These are phyloP conservation scores for Nannochloris sp. DNA, from an alignment of 139 green algal species.

Conservation along the genomic window DNA sequence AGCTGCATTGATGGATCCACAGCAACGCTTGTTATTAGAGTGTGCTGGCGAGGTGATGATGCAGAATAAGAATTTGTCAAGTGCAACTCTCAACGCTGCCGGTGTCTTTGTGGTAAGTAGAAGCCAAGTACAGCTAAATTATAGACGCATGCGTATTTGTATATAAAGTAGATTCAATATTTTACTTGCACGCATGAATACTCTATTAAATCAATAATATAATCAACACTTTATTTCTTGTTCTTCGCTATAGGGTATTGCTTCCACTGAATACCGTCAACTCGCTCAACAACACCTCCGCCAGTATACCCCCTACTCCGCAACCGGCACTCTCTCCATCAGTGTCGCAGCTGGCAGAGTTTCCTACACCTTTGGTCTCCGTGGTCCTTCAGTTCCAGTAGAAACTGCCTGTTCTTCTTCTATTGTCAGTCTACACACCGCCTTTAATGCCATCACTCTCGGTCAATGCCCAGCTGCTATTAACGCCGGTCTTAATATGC, in stretches of 20 bases:
- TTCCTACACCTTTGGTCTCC: slow-evolving; percentile 49
- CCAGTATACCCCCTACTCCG: slow-evolving; percentile 56
- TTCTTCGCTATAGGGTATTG: neutral
- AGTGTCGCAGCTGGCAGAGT: slow-evolving; percentile 56
- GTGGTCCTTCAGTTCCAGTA: slow-evolving; percentile 46
- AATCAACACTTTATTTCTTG: neutral
- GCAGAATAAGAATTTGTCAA: neutral
- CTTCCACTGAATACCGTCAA: slow-evolving; percentile 10
- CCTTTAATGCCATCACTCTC: slow-evolving; percentile 51
- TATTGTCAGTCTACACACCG: slow-evolving; percentile 32
- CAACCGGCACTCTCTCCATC: slow-evolving; percentile 59
- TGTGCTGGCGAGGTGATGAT: slow-evolving; percentile 19
- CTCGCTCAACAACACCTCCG: slow-evolving; percentile 14
- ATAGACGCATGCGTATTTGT: too few species aligned
- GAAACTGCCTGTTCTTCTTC: slow-evolving; percentile 49
- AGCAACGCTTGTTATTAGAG: slow-evolving; percentile 81
- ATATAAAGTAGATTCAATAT: neutral
- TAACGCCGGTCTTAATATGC: slow-evolving; percentile 66
- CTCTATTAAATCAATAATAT: neutral
- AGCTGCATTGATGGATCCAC: slow-evolving; percentile 73
- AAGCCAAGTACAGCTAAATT: neutral
- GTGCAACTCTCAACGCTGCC: neutral
- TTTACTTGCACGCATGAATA: neutral
- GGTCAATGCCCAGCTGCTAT: slow-evolving; percentile 23
- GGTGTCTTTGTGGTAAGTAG: slow-evolving; percentile 8